phyloP scores from a whole-genome alignment of 208 protist genomes.

The Crithidia bombi region DNA sequence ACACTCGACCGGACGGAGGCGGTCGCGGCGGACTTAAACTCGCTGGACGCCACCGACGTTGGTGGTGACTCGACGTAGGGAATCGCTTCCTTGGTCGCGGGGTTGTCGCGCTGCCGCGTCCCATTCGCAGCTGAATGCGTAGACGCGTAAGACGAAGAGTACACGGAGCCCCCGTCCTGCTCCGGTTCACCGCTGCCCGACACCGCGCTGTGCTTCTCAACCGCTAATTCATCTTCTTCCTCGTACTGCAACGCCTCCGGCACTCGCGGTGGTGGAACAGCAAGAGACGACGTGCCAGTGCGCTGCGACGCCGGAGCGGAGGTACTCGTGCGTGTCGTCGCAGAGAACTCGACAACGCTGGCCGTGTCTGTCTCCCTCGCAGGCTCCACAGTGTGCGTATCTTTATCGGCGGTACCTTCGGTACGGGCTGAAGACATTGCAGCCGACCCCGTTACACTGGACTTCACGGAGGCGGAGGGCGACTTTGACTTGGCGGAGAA shows the following conservation, averaged over 20 bases:
- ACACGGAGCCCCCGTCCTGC: background rate
- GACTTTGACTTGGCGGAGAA: background rate
- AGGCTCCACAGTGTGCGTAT: background rate
- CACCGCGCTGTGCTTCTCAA: background rate
- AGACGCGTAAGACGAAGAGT: slow-evolving; percentile 9
- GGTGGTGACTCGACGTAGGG: background rate
- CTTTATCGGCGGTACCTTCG: background rate
- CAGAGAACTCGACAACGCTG: background rate
- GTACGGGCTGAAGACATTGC: slow-evolving; percentile 1
- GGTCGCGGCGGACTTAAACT: background rate
- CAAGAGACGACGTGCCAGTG: background rate
- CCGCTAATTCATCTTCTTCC: background rate
- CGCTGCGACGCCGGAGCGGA: background rate
- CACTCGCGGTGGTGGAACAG: background rate
- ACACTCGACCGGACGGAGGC: background rate
- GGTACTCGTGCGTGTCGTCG: background rate
- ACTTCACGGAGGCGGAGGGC: background rate
- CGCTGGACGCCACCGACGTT: background rate
- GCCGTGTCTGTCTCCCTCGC: background rate
- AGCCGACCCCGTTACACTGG: background rate
- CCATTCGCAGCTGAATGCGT: background rate
- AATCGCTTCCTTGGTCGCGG: slow-evolving; percentile 1
- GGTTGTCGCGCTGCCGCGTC: background rate
- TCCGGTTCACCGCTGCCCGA: background rate
- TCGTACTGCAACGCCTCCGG: slow-evolving; percentile 13